Conservation (phyloP, 1,139 yeast species). For the Debaryomyces sp. region DNA sequence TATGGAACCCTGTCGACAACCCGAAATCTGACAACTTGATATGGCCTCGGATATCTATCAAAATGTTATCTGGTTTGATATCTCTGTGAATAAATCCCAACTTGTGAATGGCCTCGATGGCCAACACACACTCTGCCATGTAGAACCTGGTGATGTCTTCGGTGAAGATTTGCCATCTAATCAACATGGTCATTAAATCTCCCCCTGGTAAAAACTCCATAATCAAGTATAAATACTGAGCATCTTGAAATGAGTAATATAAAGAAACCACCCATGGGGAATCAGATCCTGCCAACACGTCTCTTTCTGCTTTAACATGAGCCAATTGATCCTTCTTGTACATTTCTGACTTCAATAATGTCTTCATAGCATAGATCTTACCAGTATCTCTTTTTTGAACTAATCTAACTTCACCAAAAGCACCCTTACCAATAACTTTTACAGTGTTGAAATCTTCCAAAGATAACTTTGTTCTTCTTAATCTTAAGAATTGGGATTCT, state of each 20-base stretch:
- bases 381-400: slow-evolving; percentile 86
- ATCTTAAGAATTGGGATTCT: slow-evolving; percentile 74
- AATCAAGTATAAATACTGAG: slow-evolving; percentile 71
- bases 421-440: slow-evolving; percentile 85
- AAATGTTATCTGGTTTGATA: slow-evolving; percentile 77
- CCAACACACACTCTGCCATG: slow-evolving; percentile 86
- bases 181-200: slow-evolving; percentile 84
- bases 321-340: slow-evolving; percentile 82
- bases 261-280: slow-evolving; percentile 87
- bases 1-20: slow-evolving; percentile 83
- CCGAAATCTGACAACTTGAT: slow-evolving; percentile 81
- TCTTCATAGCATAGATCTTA: slow-evolving; percentile 84
- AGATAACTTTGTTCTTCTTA: slow-evolving; percentile 73
- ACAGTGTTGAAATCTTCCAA: slow-evolving; percentile 78
- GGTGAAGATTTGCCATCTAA: slow-evolving; percentile 84
- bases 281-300: slow-evolving; percentile 81
- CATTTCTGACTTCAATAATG: slow-evolving; percentile 77
- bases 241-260: slow-evolving; percentile 79
- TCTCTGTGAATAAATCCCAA: slow-evolving; percentile 80
- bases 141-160: slow-evolving; percentile 83
- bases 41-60: slow-evolving; percentile 80
- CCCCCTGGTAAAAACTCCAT: slow-evolving; percentile 90
- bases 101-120: slow-evolving; percentile 81
- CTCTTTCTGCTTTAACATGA: slow-evolving; percentile 85
- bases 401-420: slow-evolving; percentile 80